Percentiles rank a stretch among this genome's conserved stretches.
phyloP scores from a whole-genome alignment of 2,329 filamentous ascomycete genomes.

The Beauveria sp. region DNA sequence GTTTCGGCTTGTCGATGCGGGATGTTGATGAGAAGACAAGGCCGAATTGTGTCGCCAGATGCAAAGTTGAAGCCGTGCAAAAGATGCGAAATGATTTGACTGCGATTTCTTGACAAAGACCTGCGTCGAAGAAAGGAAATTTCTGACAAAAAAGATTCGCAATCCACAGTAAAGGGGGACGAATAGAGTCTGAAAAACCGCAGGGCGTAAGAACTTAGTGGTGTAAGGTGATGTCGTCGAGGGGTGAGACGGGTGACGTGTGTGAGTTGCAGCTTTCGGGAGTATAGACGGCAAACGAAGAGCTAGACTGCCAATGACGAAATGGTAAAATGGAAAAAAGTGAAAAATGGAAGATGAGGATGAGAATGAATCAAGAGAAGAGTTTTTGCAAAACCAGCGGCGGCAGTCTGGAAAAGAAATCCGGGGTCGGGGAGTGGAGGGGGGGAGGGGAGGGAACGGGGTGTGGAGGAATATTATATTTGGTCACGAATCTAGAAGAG shows the following conservation, averaged over 20 bases:
- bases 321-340: background rate
- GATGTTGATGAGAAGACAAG: background rate
- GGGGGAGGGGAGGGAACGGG: slow-evolving; percentile 13
- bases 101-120: background rate
- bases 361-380: background rate
- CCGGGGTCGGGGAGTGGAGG: slow-evolving; percentile 22
- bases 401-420: slow-evolving; percentile 15
- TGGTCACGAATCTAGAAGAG: background rate
- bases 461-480: slow-evolving; percentile 25
- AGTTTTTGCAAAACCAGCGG: background rate
- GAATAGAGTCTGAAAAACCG: background rate
- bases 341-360: background rate
- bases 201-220: slow-evolving; percentile 2
- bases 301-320: background rate
- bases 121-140: background rate
- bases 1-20: background rate
- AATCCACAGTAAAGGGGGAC: background rate
- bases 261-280: background rate
- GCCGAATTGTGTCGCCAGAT: background rate
- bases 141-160: background rate
- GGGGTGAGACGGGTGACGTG: slow-evolving; percentile 3
- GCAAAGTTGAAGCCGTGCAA: background rate
- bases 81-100: background rate
- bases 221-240: slow-evolving; percentile 10
- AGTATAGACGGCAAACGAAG: background rate